Conservation (phyloP, 176 grass and related monocot species). For the Typha latifolia region DNA sequence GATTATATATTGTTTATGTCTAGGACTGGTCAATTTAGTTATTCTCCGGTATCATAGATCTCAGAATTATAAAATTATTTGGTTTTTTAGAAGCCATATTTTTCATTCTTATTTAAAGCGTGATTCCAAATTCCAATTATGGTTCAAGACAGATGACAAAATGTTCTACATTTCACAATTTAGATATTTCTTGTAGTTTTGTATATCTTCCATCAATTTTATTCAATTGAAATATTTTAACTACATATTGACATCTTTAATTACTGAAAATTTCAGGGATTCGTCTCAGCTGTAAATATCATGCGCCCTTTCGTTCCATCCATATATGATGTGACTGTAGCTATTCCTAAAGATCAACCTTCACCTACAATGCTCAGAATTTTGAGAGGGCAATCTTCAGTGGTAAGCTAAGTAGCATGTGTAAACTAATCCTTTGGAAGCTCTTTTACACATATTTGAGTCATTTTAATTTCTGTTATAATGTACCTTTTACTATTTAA, state of each 20-base stretch:
- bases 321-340: conserved; percentile 87
- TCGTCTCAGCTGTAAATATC: conserved; percentile 82
- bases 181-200: background rate
- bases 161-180: background rate
- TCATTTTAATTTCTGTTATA: background rate
- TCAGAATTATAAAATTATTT: too few relatives aligned
- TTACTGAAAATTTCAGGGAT: conserved; percentile 50
- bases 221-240: background rate
- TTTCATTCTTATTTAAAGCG: too few relatives aligned
- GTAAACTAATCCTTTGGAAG: background rate
- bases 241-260: background rate
- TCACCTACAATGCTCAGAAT: conserved; percentile 93
- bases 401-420: conserved; percentile 41
- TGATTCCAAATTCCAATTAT: too few relatives aligned
- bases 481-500: background rate
- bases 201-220: background rate
- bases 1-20: too few relatives aligned
- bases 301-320: conserved; percentile 95
- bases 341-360: conserved; percentile 85
- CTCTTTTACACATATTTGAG: background rate
- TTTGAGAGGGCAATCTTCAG: conserved; percentile 83
- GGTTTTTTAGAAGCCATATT: too few relatives aligned
- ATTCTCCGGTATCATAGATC: too few relatives aligned
- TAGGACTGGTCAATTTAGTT: too few relatives aligned
- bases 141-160: too few relatives aligned